Percentiles rank a stretch among this genome's conserved stretches.
phyloP scores from a whole-genome alignment of 306 rosid species.

The Fagus sylvatica region DNA sequence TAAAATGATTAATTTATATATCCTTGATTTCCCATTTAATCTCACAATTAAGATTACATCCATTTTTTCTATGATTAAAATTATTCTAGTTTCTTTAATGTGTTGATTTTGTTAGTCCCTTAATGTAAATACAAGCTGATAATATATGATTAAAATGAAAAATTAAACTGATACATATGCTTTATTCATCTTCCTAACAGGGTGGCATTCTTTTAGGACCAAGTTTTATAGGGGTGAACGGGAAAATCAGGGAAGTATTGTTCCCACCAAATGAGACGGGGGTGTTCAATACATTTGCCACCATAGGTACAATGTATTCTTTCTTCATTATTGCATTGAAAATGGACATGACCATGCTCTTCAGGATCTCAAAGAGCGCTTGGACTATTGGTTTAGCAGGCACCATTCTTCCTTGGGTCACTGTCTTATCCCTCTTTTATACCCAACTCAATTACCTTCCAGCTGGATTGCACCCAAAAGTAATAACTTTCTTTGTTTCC shows the following conservation, averaged over 20 bases:
- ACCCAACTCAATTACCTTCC: neutral
- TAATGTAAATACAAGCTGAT: too few species aligned
- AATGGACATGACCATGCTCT: constrained; percentile 15
- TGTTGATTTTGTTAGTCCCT: too few species aligned
- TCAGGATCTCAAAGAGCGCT: constrained; percentile 5
- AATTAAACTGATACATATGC: too few species aligned
- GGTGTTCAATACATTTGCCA: constrained; percentile 4
- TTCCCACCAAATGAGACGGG: constrained; percentile 11
- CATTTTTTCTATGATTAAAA: too few species aligned
- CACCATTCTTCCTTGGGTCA: neutral
- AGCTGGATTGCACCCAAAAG: neutral
- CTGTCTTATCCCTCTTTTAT: neutral
- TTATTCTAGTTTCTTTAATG: too few species aligned
- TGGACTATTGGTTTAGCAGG: constrained; percentile 25
- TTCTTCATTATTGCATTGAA: constrained; percentile 30
- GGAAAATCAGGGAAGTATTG: neutral
- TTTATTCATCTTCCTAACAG: constrained; percentile 18
- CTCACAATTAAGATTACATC: too few species aligned
- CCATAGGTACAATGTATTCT: constrained; percentile 11
- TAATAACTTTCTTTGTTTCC: neutral
- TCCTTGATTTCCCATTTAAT: too few species aligned
- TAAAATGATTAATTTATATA: too few species aligned
- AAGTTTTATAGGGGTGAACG: constrained; percentile 20
- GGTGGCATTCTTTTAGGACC: constrained; percentile 48
- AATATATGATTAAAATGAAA: too few species aligned